Evolutionary conservation across 176 grass and related monocot species (phyloP), one percentile per base, ranked within the genome.

Genomic region (Oryza longistaminata): DNA sequence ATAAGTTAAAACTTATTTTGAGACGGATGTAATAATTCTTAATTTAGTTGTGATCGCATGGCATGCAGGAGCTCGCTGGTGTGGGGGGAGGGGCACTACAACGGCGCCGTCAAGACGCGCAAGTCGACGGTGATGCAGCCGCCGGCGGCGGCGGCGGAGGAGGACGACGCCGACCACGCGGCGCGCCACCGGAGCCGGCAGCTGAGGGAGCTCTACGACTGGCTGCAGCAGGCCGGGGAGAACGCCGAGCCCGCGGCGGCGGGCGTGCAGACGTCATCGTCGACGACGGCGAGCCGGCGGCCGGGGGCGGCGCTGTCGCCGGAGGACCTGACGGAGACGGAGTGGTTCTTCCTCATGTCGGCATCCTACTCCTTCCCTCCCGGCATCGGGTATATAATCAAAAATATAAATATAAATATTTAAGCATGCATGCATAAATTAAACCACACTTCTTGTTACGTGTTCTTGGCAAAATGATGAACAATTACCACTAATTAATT

Each of bases 281-380:
- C 50, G 16, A 19, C 50, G 50, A 5, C 75, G 64, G 48, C 37
- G 45, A 48, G 82, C 9, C 73, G 93, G 50, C 85, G 93, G 16
- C 91, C 91, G 3, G 79, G 83, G n/a, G 96, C 91, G 19, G 72
- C 96, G 3, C 88, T 98, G 83, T 91, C 93, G 70, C 96, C 96
- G 61, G 96, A 98, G 88, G 96, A 98, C 70, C 83, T 98, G 29
- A 90, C 93, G 27, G 96, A 95, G 80, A 90, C 93, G 17, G 96
- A 98, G 71, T 98, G 96, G 96, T 98, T 95, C 86, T 98, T 90
- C 83, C 96, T 98, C 81, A 94, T 98, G 93, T 98, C 77, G 26
- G 83, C 94, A 33, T 95, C 93, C 77, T 98, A 94, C 85, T 92
- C 88, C 70, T 98, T 93, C 77, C 88, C 96, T 76, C 86, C 89